Percentiles rank a stretch among this genome's conserved stretches.
These are phyloP conservation scores for Scleromitrula shiraiana DNA, from an alignment of 2,329 filamentous ascomycete genomes.

Conservation along the genomic window DNA sequence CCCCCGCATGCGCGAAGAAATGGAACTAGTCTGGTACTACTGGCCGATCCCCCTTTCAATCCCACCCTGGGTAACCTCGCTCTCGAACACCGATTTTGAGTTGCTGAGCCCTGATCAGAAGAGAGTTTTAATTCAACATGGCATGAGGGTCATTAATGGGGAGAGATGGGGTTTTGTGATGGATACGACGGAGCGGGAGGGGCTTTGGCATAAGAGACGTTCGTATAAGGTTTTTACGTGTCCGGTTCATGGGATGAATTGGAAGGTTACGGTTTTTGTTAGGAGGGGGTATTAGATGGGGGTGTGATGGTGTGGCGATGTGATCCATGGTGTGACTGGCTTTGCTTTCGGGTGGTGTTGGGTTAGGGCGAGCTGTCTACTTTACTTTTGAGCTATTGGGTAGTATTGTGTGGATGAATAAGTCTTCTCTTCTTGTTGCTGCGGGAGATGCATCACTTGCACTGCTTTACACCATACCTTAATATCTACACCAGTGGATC, in stretches of 20 bases:
- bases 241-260: neutral
- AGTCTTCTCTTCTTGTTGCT: too few relatives aligned
- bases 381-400: too few relatives aligned
- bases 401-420: too few relatives aligned
- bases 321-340: too few relatives aligned
- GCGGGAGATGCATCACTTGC: too few relatives aligned
- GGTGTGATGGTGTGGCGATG: too few relatives aligned
- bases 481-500: too few relatives aligned
- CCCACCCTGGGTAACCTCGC: neutral
- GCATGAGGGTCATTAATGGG: constrained; percentile 4
- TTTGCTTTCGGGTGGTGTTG: too few relatives aligned
- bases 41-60: constrained; percentile 3
- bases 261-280: constrained; percentile 8
- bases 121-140: neutral
- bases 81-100: too few relatives aligned
- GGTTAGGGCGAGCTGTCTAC: too few relatives aligned
- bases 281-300: constrained; percentile 7
- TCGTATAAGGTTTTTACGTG: constrained; percentile 3
- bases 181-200: neutral
- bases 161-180: neutral
- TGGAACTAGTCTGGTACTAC: neutral
- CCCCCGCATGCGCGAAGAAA: neutral
- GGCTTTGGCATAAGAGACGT: constrained; percentile 2
- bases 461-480: too few relatives aligned
- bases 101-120: neutral